phyloP scores from a whole-genome alignment of 2,329 filamentous ascomycete genomes.

The Sclerotinia nivalis region DNA sequence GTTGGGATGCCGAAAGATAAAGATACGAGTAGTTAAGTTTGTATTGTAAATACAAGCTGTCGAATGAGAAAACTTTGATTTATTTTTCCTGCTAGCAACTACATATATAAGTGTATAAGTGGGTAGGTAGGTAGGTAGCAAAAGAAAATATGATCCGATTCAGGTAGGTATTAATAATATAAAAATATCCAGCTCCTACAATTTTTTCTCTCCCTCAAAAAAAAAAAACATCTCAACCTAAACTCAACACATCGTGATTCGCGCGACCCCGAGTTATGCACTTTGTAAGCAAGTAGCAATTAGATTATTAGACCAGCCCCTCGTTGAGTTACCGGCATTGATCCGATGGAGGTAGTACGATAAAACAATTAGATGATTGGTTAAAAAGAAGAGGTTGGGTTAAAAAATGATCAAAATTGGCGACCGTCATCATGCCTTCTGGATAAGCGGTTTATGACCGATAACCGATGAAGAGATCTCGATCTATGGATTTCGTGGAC shows the following conservation, averaged over 20 bases:
- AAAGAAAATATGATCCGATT: too few species aligned
- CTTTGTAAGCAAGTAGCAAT: not conserved
- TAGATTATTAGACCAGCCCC: not conserved
- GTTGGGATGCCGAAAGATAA: not conserved
- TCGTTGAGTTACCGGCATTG: not conserved
- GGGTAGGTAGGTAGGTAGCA: too few species aligned
- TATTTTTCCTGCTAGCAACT: not conserved
- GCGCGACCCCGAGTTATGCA: not conserved
- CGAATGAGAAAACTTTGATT: not conserved
- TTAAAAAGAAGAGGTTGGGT: not conserved
- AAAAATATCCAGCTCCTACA: too few species aligned
- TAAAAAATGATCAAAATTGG: not conserved
- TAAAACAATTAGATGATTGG: not conserved
- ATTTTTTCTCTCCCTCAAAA: not conserved
- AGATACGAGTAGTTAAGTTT: not conserved
- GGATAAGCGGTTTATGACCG: slow-evolving; percentile 8
- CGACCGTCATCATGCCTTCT: not conserved
- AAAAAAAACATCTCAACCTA: not conserved
- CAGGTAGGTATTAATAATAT: too few species aligned
- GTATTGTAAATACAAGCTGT: not conserved
- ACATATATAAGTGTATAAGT: too few species aligned
- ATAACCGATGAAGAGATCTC: slow-evolving; percentile 2
- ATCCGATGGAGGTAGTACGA: not conserved
- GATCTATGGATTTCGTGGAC: not conserved
- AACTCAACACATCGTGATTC: not conserved